Evolutionary conservation across 2,329 filamentous ascomycete genomes (phyloP).

Genomic region (Aspergillus aculeatus): DNA sequence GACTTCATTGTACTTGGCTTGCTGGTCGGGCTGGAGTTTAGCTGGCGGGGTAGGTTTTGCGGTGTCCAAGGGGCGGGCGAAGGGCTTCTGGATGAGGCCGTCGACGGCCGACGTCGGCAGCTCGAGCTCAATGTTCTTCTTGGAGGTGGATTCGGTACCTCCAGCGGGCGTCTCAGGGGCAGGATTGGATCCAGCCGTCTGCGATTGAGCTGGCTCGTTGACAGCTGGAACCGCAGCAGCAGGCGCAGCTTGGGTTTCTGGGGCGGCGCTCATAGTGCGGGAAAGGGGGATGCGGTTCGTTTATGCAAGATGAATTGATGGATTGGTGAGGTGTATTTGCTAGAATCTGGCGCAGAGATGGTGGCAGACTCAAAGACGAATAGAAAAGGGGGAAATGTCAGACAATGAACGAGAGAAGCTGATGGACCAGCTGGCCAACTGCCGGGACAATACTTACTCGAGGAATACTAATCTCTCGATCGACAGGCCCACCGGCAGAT

Average conservation of each 20-base stretch:
- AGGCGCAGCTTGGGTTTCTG: slow-evolving; percentile 9
- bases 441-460: not conserved
- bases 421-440: not conserved
- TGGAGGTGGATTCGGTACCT: slow-evolving; percentile 4
- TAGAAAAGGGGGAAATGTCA: not conserved
- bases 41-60: slow-evolving; percentile 58
- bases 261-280: slow-evolving; percentile 16
- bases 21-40: slow-evolving; percentile 71
- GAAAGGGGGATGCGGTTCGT: not conserved
- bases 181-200: not conserved
- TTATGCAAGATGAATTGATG: not conserved
- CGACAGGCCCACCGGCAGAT: slow-evolving; percentile 18
- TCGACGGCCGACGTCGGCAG: slow-evolving; percentile 40
- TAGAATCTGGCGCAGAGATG: not conserved
- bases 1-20: slow-evolving; percentile 76
- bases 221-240: slow-evolving; percentile 1
- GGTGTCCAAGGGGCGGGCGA: slow-evolving; percentile 57
- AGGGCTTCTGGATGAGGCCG: slow-evolving; percentile 55
- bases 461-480: slow-evolving; percentile 5
- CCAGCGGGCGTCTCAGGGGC: slow-evolving; percentile 7
- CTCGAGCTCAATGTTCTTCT: slow-evolving; percentile 22
- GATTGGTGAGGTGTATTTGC: not conserved
- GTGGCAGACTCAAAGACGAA: not conserved
- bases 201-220: slow-evolving; percentile 1
- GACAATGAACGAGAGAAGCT: not conserved